Conservation (phyloP, 2,329 filamentous ascomycete genomes). For the Hypoxylon sp. region DNA sequence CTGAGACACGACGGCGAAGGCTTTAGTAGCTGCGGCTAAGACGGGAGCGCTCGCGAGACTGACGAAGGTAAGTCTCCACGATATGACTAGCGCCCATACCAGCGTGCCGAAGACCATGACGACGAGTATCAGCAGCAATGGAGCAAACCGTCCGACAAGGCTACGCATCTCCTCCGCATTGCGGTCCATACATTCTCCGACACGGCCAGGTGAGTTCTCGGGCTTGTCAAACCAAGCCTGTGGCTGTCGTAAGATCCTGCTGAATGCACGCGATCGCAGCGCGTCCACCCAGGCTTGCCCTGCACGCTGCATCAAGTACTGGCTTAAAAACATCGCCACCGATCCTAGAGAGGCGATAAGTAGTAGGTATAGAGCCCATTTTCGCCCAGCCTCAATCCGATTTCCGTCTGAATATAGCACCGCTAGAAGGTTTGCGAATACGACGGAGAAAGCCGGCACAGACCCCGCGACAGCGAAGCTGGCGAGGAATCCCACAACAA, state of each 20-base stretch:
- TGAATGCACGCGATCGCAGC: conserved; percentile 75
- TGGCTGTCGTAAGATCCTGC: conserved; percentile 78
- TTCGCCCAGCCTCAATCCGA: conserved; percentile 61
- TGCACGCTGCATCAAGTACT: conserved; percentile 77
- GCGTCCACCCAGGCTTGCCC: conserved; percentile 82
- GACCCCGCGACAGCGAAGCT: conserved; percentile 73
- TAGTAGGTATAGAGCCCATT: conserved; percentile 78
- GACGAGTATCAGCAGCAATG: conserved; percentile 73
- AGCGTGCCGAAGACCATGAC: conserved; percentile 77
- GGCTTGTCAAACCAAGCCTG: conserved; percentile 81
- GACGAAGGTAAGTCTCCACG: conserved; percentile 86
- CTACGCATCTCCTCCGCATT: conserved; percentile 90
- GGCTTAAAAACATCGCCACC: conserved; percentile 71
- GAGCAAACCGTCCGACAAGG: conserved; percentile 81
- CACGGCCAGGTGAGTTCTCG: conserved; percentile 69
- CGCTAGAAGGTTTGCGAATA: conserved; percentile 77
- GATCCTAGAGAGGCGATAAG: conserved; percentile 76
- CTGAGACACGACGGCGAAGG: conserved; percentile 72
- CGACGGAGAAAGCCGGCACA: conserved; percentile 80
- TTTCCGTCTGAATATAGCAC: conserved; percentile 73
- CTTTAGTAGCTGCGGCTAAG: conserved; percentile 73
- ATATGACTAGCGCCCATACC: conserved; percentile 77
- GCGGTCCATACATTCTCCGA: conserved; percentile 80
- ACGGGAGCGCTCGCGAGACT: conserved; percentile 76
- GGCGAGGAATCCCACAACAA: conserved; percentile 71